Evolutionary conservation across 495 filamentous ascomycete genomes (phyloP), one percentile per base, ranked within the genome.

Genomic region (Paragyromitra xinjiangensis): DNA sequence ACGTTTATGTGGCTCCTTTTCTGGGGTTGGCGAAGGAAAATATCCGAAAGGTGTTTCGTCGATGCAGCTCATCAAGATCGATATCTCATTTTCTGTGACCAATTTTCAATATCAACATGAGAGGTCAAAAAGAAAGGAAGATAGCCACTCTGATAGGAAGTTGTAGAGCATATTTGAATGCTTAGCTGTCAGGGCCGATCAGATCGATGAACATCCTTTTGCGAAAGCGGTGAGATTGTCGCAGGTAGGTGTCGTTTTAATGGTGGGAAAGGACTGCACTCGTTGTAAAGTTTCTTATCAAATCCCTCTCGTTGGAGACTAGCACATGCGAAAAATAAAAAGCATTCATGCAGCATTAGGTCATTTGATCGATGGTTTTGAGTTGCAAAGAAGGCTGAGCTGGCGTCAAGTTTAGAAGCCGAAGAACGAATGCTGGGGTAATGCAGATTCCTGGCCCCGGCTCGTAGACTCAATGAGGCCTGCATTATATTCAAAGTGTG

Each of bases 41-140:
- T 39, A 37, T 34, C 48, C 34, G 19, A 48, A 58, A 48, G 37
- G 61, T 55, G 59, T 40, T 63, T 45, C 37, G 61, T 37, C 44
- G 51, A 77, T 77, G 74, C 74, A 77, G 61, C 69, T 66, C 69
- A 77, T 77, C 74, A 77, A 59, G 74, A 77, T 77, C 74, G 66
- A 69, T 69, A 69, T 69, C 66, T 69, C 51, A 71, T 71, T 61
- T 58, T 66, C 45, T 64, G 58, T 34, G 66, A 59, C 59, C 56
- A 70, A 44, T 3, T 58, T 50, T 63, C 58, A 45, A 40, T 22
- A 16, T 63, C 55, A 34, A 45, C 37, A 75, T 61, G 45, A 71
- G 55, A 22, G 29, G 64, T 45, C 39, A 61, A 22, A 44, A 19
- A 24, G 29, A 71, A 29, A 61, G 26, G 63, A 55, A 61, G 64